Evolutionary conservation across 2,329 filamentous ascomycete species (phyloP), one percentile per base, ranked within the genome.

Genomic region (Cladosporium austrohemisphaericum): DNA sequence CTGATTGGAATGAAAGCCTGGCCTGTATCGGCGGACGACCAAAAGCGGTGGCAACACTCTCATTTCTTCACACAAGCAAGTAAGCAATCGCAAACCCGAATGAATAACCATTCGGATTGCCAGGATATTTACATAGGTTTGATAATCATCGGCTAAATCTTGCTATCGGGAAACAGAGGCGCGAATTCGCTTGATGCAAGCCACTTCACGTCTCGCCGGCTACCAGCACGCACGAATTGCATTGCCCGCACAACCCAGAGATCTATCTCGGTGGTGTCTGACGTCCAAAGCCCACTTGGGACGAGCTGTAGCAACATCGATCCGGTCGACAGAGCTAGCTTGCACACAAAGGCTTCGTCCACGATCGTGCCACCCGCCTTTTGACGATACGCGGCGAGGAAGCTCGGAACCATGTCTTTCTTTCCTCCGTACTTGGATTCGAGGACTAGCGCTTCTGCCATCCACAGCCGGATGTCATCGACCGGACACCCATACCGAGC

Each of bases 401-500:
- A 36, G 18, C 16, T 18, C 4, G 16, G 16, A 5, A 36, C 33
- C 33, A 41, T 25, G 16, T 5, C 18, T 9, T 19, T 14, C 23
- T 41, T 31, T 5, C 19, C 26, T 1, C 50, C 50, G 38, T 52
- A 20, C 11, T 49, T 48, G 10, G 50, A 25, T 37, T 48, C 50
- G 7, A 47, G 11, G 6, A 48, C 43, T 14, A 52, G 28, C 13
- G 50, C 40, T 25, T 52, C 50, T 5, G 50, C 44, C 19, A 47
- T 22, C 50, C 50, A 52, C 14, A 48, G 28, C n/a, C 50, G 41
- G 16, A 52, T 14, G 25, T 52, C 50, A 29, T 41, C 38, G 5
- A 44, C 50, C 7, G 50, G 36, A 20, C 47, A 44, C 14, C 36
- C 43, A 26, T 48, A 52, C 8, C 26, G 18, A 16, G 26, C 19